These are phyloP conservation scores for Calonectria montana DNA, from an alignment of 2,329 filamentous ascomycete genomes.

Conservation along the genomic window DNA sequence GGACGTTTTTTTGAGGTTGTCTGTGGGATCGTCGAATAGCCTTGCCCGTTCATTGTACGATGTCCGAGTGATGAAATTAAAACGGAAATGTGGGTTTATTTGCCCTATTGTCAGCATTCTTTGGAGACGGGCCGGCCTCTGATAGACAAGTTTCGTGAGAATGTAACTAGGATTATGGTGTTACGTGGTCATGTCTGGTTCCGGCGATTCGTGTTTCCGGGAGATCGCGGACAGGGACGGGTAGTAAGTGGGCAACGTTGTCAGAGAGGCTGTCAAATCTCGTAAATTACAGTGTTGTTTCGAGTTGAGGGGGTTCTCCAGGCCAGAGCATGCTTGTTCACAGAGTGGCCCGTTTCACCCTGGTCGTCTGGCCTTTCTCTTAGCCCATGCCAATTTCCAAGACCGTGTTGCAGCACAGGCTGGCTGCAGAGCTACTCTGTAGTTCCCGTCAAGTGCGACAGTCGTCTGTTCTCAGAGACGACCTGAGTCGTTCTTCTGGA, in stretches of 20 bases:
- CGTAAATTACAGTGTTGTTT: slow-evolving; percentile 29
- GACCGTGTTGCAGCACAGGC: slow-evolving; percentile 2
- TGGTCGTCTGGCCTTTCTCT: slow-evolving; percentile 7
- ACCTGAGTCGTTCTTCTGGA: slow-evolving; percentile 13
- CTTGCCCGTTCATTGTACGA: not conserved
- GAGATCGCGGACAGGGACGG: slow-evolving; percentile 17
- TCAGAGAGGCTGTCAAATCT: slow-evolving; percentile 16
- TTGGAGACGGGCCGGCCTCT: not conserved
- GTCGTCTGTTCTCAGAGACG: slow-evolving; percentile 14
- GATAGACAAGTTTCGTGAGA: slow-evolving; percentile 12
- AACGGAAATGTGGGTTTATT: not conserved
- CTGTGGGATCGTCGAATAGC: not conserved
- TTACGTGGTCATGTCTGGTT: slow-evolving; percentile 13
- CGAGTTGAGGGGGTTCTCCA: slow-evolving; percentile 16
- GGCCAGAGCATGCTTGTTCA: slow-evolving; percentile 17
- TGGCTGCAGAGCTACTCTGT: slow-evolving; percentile 9
- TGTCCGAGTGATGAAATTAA: slow-evolving; percentile 10
- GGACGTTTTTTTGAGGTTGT: not conserved
- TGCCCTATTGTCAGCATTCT: not conserved
- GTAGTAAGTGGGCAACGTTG: not conserved
- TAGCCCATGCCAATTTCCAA: slow-evolving; percentile 22
- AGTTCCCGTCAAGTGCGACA: slow-evolving; percentile 26
- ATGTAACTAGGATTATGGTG: slow-evolving; percentile 13
- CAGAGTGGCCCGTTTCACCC: slow-evolving; percentile 14
- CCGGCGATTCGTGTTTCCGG: slow-evolving; percentile 20